phyloP scores from a whole-genome alignment of 176 grass and related monocot genomes.

The Aegilops longissima region DNA sequence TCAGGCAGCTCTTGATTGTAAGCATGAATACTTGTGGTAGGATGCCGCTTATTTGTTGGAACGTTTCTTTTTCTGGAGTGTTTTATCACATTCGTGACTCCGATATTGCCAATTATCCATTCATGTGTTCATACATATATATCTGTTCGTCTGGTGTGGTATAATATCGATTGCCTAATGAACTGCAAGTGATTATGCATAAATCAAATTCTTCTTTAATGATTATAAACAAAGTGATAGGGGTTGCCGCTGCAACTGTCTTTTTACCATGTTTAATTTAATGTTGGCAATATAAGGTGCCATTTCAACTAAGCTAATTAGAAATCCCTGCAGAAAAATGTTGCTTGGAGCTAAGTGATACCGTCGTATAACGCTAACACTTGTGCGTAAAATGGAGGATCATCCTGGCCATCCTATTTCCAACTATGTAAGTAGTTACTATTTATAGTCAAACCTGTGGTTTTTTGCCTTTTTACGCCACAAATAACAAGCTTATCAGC shows the following conservation, averaged over 20 bases:
- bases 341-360: constrained; percentile 34
- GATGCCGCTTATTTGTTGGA: background rate
- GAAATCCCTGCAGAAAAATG: constrained; percentile 21
- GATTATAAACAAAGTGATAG: background rate
- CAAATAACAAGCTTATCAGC: constrained; percentile 31
- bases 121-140: background rate
- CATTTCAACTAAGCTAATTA: constrained; percentile 9
- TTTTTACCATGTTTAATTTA: constrained; percentile 14
- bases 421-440: constrained; percentile 39
- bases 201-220: background rate
- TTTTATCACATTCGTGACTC: background rate
- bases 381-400: constrained; percentile 48
- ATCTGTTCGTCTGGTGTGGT: background rate
- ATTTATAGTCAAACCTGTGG: constrained; percentile 39
- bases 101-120: background rate
- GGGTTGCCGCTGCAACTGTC: background rate
- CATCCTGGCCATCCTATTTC: constrained; percentile 40
- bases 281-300: constrained; percentile 20
- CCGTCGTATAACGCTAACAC: constrained; percentile 19
- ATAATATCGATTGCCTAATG: background rate
- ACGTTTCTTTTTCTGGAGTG: background rate
- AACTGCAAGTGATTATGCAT: background rate
- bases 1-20: constrained; percentile 17
- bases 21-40: constrained; percentile 4
- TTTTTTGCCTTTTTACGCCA: constrained; percentile 17